Evolutionary conservation across 2,329 filamentous ascomycete species (phyloP).

Genomic region (Graphilbum ipis-grandicollis): DNA sequence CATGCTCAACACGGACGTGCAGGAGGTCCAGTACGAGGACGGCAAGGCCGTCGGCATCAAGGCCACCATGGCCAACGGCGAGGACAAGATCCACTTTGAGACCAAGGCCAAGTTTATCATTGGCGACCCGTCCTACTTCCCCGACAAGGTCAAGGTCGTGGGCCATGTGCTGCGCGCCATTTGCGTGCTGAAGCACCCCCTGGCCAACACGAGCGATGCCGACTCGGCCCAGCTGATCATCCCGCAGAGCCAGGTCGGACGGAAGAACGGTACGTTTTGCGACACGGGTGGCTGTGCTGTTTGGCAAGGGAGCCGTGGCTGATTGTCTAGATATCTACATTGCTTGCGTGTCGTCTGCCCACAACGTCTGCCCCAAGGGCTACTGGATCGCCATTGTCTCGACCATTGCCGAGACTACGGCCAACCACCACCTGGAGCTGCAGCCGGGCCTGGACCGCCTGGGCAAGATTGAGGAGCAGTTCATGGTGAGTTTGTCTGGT

Average conservation of each 20-base stretch:
- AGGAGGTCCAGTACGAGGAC: conserved; percentile 74
- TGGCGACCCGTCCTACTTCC: conserved; percentile 93
- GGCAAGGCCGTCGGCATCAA: conserved; percentile 89
- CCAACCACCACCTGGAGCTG: conserved; percentile 93
- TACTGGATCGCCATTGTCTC: conserved; percentile 99
- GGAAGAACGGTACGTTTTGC: conserved; percentile 84
- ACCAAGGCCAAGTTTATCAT: conserved; percentile 95
- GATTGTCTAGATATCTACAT: conserved; percentile 68
- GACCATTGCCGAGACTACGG: conserved; percentile 79
- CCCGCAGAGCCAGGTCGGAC: conserved; percentile 89
- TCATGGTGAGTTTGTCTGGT: conserved; percentile 45
- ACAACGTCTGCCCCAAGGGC: conserved; percentile 97
- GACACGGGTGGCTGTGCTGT: too few relatives aligned
- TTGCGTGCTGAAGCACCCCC: conserved; percentile 90
- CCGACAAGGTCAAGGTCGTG: conserved; percentile 68
- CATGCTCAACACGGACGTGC: conserved; percentile 92
- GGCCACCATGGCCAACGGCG: conserved; percentile 83
- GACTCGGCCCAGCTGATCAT: conserved; percentile 95
- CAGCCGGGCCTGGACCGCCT: conserved; percentile 83
- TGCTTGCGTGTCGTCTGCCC: conserved; percentile 82
- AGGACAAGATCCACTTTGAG: conserved; percentile 77
- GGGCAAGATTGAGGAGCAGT: conserved; percentile 89
- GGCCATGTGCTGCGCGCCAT: conserved; percentile 92
- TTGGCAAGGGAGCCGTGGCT: too few relatives aligned
- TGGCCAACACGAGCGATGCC: conserved; percentile 72